Evolutionary conservation across 352 stramenopile genomes (phyloP).

Genomic region (Stramenopiles sp.): DNA sequence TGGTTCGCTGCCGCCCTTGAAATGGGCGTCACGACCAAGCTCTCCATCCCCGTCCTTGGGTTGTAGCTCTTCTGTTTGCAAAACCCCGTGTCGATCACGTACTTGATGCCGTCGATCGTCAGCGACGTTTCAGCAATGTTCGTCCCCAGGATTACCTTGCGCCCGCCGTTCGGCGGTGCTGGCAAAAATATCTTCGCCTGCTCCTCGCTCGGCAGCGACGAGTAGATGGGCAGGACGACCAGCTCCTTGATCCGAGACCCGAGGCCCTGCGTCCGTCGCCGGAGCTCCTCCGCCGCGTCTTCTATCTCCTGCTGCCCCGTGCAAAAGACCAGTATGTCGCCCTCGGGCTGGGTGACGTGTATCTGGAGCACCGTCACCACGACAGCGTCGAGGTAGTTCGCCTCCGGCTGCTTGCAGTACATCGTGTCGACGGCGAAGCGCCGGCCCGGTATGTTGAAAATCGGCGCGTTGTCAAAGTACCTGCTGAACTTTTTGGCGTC

Average conservation of each 20-base stretch:
- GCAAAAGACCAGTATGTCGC: conserved; percentile 97
- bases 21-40: conserved; percentile 90
- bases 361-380: conserved; percentile 96
- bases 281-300: conserved; percentile 33
- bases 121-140: conserved; percentile 99
- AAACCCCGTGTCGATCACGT: conserved; percentile 97
- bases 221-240: conserved; percentile 95
- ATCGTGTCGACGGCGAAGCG: conserved; percentile 25
- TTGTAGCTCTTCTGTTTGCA: conserved; percentile 99
- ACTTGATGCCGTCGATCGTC: conserved; percentile 97
- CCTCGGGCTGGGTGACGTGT: conserved; percentile 88
- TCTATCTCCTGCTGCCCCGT: conserved; percentile 99
- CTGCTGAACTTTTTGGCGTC: conserved; percentile 95
- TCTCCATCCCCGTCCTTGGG: conserved; percentile 92
- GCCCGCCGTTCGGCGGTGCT: conserved; percentile 47
- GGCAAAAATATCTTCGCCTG: conserved; percentile 98
- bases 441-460: conserved; percentile 95
- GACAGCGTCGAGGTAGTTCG: conserved; percentile 94
- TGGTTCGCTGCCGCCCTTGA: conserved; percentile 91
- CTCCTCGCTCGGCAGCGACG: conserved; percentile 85
- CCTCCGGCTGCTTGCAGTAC: conserved; percentile 72
- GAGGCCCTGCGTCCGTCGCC: conserved; percentile 35
- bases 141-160: conserved; percentile 89
- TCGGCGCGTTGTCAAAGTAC: conserved; percentile 95
- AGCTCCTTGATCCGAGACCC: conserved; percentile 78